Conservation (phyloP, 768 basidiomycete genomes). For the Omphalotus guepiniiformis region DNA sequence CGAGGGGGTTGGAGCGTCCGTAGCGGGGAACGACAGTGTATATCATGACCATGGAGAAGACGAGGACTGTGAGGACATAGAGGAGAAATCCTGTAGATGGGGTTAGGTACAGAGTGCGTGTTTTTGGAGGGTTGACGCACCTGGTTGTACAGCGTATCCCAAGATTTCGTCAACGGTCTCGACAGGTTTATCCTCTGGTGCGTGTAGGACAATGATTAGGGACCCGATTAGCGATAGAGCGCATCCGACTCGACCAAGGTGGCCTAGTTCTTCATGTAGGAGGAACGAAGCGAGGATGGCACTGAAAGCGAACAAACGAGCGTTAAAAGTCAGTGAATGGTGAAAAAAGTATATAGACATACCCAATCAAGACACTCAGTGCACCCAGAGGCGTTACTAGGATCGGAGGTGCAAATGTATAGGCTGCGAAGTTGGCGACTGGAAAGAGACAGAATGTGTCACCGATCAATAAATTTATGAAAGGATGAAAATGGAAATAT, state of each 20-base stretch:
- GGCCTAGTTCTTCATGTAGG: conserved; percentile 90
- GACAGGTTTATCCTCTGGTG: conserved; percentile 92
- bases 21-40: conserved; percentile 79
- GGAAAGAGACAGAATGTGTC: background rate
- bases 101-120: background rate
- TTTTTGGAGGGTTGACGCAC: conserved; percentile 43
- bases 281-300: conserved; percentile 93
- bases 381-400: conserved; percentile 98
- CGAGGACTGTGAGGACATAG: conserved; percentile 82
- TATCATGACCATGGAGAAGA: conserved; percentile 84
- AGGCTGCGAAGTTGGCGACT: conserved; percentile 93
- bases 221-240: conserved; percentile 82
- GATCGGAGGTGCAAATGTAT: conserved; percentile 96
- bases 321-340: conserved; percentile 4
- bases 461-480: background rate
- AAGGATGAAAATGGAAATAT: background rate
- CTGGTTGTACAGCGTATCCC: conserved; percentile 88
- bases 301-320: too few species aligned
- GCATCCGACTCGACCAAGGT: conserved; percentile 86
- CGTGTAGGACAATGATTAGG: conserved; percentile 92
- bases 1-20: conserved; percentile 82
- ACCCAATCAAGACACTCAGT: conserved; percentile 95
- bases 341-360: conserved; percentile 21
- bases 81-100: conserved; percentile 70
- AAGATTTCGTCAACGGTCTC: conserved; percentile 93